phyloP scores from a whole-genome alignment of 495 filamentous ascomycete genomes.

The Podospora appendiculata region DNA sequence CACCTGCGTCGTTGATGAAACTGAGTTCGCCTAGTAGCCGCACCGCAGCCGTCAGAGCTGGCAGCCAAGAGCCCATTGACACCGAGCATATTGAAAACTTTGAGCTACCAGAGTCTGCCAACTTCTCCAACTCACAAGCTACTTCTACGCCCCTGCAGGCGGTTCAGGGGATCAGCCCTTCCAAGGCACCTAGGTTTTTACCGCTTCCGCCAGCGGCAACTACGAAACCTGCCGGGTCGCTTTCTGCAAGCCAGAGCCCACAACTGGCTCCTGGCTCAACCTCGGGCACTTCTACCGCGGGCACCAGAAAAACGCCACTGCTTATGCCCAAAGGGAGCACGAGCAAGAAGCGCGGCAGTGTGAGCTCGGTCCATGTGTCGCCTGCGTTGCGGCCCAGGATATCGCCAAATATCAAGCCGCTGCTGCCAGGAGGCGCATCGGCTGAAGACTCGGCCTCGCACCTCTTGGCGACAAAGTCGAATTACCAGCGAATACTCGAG shows the following conservation, averaged over 20 bases:
- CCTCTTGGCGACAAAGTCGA: constrained; percentile 85
- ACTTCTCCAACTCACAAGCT: constrained; percentile 34
- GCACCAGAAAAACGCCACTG: constrained; percentile 36
- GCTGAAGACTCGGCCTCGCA: constrained; percentile 68
- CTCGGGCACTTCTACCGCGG: constrained; percentile 21
- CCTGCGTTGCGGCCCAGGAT: constrained; percentile 89
- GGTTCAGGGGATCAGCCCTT: constrained; percentile 20
- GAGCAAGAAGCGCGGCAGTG: constrained; percentile 66
- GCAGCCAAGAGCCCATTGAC: constrained; percentile 28
- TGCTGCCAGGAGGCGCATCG: constrained; percentile 60
- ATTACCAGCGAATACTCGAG: constrained; percentile 96
- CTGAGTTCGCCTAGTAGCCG: constrained; percentile 36
- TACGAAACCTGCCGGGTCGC: constrained; percentile 27
- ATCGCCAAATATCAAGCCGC: constrained; percentile 86
- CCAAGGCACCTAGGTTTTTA: constrained; percentile 29
- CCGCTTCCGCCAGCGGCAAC: constrained; percentile 41
- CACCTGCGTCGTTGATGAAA: constrained; percentile 81
- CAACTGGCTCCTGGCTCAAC: constrained; percentile 32
- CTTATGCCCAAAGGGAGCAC: constrained; percentile 33
- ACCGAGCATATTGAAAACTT: constrained; percentile 62
- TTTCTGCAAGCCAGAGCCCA: constrained; percentile 46
- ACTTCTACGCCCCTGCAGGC: constrained; percentile 29
- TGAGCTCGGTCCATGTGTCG: constrained; percentile 65
- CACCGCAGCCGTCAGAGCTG: constrained; percentile 18
- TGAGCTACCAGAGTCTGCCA: constrained; percentile 57